Evolutionary conservation across 2,329 filamentous ascomycete genomes (phyloP).

Genomic region (Scedosporium dehoogii): DNA sequence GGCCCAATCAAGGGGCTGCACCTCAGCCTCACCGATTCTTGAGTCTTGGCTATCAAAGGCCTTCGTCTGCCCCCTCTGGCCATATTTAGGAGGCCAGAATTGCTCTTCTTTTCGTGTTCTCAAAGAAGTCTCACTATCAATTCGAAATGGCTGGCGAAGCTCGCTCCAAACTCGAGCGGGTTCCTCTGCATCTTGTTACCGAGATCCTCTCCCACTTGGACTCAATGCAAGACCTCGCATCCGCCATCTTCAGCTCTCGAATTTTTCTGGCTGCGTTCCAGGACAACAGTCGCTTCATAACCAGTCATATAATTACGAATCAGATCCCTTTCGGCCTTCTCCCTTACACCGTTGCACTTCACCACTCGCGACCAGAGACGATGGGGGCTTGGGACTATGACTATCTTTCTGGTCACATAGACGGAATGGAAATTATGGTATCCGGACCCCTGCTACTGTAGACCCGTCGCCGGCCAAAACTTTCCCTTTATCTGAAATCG

Average conservation of each 20-base stretch:
- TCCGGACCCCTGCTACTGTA: neutral
- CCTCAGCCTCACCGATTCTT: too few relatives aligned
- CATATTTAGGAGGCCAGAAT: too few relatives aligned
- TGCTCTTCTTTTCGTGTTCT: too few relatives aligned
- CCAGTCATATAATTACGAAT: neutral
- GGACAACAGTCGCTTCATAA: neutral
- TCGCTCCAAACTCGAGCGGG: neutral
- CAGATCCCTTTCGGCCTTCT: neutral
- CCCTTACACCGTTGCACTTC: neutral
- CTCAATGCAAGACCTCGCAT: neutral
- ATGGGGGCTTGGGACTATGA: neutral
- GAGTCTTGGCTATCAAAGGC: too few relatives aligned
- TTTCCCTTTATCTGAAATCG: neutral
- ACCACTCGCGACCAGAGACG: neutral
- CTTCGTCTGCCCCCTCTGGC: too few relatives aligned
- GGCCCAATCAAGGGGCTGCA: too few relatives aligned
- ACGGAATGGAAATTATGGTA: neutral
- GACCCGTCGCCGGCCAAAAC: neutral
- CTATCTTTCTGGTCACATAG: neutral
- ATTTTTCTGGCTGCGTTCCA: neutral
- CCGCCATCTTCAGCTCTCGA: neutral
- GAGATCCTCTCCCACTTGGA: neutral
- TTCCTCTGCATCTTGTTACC: neutral
- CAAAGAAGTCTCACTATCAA: too few relatives aligned
- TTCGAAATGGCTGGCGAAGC: neutral